A percentile compares a stretch with the other conserved stretches of the same genome.
Conservation (phyloP, 2,329 filamentous ascomycete species). For the Epichloe aotearoae region DNA sequence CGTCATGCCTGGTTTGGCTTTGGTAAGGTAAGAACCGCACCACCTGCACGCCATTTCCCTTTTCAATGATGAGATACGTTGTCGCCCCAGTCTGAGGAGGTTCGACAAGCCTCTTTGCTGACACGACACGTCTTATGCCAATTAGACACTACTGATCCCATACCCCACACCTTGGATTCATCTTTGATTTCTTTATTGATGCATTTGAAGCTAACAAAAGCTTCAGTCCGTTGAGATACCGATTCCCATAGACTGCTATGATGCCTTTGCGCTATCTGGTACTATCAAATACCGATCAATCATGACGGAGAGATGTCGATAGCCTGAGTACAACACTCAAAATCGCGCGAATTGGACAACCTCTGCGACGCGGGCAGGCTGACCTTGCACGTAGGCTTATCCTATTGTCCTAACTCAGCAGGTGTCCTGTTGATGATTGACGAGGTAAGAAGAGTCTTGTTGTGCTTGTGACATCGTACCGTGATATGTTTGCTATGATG, state of each 20-base stretch:
- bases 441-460: conserved; percentile 13
- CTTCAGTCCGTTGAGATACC: not conserved
- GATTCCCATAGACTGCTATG: conserved; percentile 14
- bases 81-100: conserved; percentile 38
- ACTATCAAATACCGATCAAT: conserved; percentile 33
- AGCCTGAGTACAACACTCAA: conserved; percentile 14
- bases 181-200: not conserved
- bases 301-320: conserved; percentile 25
- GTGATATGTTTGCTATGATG: conserved; percentile 40
- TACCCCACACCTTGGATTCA: not conserved
- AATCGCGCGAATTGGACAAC: not conserved
- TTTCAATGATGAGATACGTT: conserved; percentile 30
- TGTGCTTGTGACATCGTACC: not conserved
- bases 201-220: conserved; percentile 2
- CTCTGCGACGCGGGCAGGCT: not conserved
- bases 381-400: not conserved
- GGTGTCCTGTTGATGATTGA: not conserved
- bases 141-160: conserved; percentile 38
- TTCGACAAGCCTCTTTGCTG: conserved; percentile 34
- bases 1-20: not conserved
- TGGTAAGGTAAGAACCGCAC: not conserved
- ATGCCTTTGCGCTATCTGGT: conserved; percentile 26
- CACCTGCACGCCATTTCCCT: not conserved
- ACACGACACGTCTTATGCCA: conserved; percentile 42
- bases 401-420: not conserved